Evolutionary conservation across 2,329 filamentous ascomycete species (phyloP).

Genomic region (Paracoccidioides lutzii): DNA sequence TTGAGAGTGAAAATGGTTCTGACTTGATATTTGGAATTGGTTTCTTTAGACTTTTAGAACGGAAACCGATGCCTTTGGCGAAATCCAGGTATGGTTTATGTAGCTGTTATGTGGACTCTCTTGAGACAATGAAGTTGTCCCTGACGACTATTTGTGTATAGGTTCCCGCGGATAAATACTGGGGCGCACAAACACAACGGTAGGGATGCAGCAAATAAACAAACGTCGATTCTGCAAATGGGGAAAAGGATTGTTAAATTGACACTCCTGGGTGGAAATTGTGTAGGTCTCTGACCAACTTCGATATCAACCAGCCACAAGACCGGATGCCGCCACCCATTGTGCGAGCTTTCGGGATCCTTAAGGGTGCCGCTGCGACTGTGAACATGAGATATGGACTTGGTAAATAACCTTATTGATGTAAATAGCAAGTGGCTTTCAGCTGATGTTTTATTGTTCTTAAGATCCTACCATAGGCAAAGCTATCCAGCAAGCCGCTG

Average conservation of each 20-base stretch:
- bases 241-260: neutral
- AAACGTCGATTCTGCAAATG: neutral
- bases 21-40: neutral
- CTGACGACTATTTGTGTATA: conserved; percentile 9
- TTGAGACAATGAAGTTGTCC: neutral
- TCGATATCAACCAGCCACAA: conserved; percentile 98
- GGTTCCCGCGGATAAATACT: conserved; percentile 87
- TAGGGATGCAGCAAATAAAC: conserved; percentile 33
- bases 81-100: conserved; percentile 52
- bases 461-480: conserved; percentile 76
- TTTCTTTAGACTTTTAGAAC: conserved; percentile 44
- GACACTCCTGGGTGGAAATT: conserved; percentile 14
- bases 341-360: conserved; percentile 84
- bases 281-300: conserved; percentile 71
- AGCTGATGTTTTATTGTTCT: conserved; percentile 11
- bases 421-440: conserved; percentile 1
- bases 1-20: neutral
- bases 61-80: conserved; percentile 96
- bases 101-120: neutral
- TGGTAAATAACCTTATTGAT: conserved; percentile 30
- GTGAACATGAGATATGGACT: conserved; percentile 95
- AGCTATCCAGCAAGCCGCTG: conserved; percentile 87
- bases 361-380: conserved; percentile 90
- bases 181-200: conserved; percentile 94
- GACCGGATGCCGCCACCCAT: conserved; percentile 95